Conservation (phyloP, 2,329 filamentous ascomycete species). For the Malbranchea cinnamomea region DNA sequence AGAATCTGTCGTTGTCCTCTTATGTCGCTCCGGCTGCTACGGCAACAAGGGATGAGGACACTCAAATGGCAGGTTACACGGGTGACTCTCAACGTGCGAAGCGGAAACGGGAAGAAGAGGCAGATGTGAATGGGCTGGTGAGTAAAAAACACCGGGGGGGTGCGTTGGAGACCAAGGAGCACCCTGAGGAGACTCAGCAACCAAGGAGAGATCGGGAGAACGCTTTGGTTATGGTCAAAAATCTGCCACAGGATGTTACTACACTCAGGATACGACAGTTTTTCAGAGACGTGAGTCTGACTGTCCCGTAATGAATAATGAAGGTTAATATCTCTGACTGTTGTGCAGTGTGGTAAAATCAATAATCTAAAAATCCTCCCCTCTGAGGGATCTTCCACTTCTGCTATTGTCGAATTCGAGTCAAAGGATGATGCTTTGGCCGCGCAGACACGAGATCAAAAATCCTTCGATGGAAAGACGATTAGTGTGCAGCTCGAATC, state of each 20-base stretch:
- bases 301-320: slow-evolving; percentile 1
- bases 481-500: slow-evolving; percentile 62
- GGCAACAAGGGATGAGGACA: slow-evolving; percentile 13
- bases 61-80: slow-evolving; percentile 6
- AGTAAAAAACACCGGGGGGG: slow-evolving; percentile 53
- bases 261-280: slow-evolving; percentile 70
- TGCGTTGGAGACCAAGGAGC: slow-evolving; percentile 16
- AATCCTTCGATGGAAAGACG: slow-evolving; percentile 57
- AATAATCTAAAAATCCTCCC: slow-evolving; percentile 57
- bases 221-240: slow-evolving; percentile 65
- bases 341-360: slow-evolving; percentile 53
- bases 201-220: slow-evolving; percentile 79
- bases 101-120: slow-evolving; percentile 55
- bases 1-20: no score
- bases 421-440: slow-evolving; percentile 64
- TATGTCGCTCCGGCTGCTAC: slow-evolving; percentile 35
- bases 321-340: slow-evolving; percentile 8
- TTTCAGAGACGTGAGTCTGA: slow-evolving; percentile 52
- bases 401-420: slow-evolving; percentile 74
- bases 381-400: slow-evolving; percentile 43
- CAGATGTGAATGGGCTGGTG: slow-evolving; percentile 36
- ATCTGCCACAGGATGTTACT: slow-evolving; percentile 54
- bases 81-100: slow-evolving; percentile 35
- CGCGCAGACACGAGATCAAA: slow-evolving; percentile 67
- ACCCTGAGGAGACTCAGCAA: slow-evolving; percentile 22